Conservation (phyloP, 75 land plant species). For the Pinus tabuliformis region DNA sequence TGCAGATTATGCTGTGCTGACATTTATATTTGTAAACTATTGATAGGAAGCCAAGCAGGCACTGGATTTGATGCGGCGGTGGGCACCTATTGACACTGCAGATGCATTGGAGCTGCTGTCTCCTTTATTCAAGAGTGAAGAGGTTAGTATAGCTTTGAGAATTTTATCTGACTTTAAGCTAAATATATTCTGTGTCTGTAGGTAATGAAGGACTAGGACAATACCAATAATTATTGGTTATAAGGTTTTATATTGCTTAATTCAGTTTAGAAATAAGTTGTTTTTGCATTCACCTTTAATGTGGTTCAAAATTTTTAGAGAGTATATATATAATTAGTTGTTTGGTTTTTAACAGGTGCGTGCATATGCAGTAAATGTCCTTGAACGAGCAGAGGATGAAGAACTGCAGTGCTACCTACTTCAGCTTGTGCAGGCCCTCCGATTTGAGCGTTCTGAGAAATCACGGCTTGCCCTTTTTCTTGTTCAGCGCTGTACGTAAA, state of each 20-base stretch:
- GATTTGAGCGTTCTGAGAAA: conserved; percentile 92
- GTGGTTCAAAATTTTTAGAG: background rate
- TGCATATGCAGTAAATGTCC: conserved; percentile 93
- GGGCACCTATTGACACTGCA: conserved; percentile 90
- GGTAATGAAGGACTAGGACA: background rate
- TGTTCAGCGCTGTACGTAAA: conserved; percentile 59
- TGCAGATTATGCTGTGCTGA: background rate
- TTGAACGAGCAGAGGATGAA: conserved; percentile 96
- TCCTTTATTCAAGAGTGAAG: conserved; percentile 92
- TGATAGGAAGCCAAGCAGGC: conserved; percentile 95
- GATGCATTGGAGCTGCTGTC: conserved; percentile 98
- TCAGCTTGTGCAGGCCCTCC: conserved; percentile 96
- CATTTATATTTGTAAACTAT: background rate
- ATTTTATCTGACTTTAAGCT: background rate
- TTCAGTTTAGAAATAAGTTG: background rate
- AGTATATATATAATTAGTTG: background rate
- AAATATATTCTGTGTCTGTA: background rate
- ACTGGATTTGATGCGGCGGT: conserved; percentile 73
- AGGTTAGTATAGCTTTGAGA: conserved; percentile 29
- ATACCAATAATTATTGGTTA: background rate
- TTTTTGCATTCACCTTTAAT: conserved; percentile 2
- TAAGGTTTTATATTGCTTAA: background rate
- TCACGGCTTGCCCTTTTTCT: conserved; percentile 83
- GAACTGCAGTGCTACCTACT: conserved; percentile 93
- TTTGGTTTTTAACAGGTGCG: conserved; percentile 58